phyloP scores from a whole-genome alignment of 805 yeast genomes.

The Metahyphopichia silvanorum region DNA sequence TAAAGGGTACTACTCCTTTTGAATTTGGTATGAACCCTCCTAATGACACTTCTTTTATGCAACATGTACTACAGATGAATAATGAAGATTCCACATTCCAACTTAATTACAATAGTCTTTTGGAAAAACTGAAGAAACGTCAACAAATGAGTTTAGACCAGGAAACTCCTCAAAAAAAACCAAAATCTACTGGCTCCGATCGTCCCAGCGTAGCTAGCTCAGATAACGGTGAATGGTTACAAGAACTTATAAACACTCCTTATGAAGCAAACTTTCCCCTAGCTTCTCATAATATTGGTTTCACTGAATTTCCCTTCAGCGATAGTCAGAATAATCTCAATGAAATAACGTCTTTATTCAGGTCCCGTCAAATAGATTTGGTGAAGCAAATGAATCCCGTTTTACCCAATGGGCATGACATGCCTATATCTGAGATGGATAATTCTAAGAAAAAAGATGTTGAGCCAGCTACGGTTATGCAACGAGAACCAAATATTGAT shows the following conservation, averaged over 20 bases:
- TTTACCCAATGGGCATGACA: conserved; percentile 1
- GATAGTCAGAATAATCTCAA: conserved; percentile 14
- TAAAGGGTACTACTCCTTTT: conserved; percentile 39
- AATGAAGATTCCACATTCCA: not conserved
- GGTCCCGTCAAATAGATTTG: conserved; percentile 64
- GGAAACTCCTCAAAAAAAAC: not conserved
- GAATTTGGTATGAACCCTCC: conserved; percentile 25
- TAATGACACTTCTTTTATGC: conserved; percentile 9
- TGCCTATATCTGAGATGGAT: not conserved
- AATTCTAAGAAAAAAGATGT: conserved; percentile 1
- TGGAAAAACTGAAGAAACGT: conserved; percentile 2
- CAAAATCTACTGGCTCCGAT: conserved; percentile 2
- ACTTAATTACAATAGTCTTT: not conserved
- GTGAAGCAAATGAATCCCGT: conserved; percentile 41
- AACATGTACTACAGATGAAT: conserved; percentile 3
- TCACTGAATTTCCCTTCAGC: conserved; percentile 36
- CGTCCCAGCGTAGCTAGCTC: not conserved
- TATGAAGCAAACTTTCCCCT: conserved; percentile 54
- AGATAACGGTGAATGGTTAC: conserved; percentile 56
- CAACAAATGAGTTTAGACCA: not conserved
- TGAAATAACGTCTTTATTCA: conserved; percentile 59
- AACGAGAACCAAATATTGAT: conserved; percentile 6
- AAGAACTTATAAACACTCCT: conserved; percentile 67
- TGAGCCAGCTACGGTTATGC: too few relatives aligned
- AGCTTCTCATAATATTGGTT: conserved; percentile 58